phyloP scores from a whole-genome alignment of 2,329 filamentous ascomycete genomes.

The Dothistroma pini region DNA sequence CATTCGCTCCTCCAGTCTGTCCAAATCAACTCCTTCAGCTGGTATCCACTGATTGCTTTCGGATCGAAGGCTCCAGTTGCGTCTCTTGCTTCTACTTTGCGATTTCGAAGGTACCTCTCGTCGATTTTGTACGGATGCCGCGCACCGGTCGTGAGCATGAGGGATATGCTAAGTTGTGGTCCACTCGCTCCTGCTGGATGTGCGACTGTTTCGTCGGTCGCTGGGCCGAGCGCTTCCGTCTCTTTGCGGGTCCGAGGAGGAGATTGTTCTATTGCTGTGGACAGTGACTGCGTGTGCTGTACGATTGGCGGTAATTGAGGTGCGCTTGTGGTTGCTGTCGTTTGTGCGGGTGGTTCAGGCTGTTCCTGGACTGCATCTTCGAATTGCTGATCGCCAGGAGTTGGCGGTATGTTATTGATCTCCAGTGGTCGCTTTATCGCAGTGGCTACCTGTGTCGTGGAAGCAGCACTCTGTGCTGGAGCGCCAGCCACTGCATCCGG shows the following conservation, averaged over 20 bases:
- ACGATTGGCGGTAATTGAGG: not conserved
- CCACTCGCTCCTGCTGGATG: conserved; percentile 35
- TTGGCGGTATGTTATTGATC: conserved; percentile 1
- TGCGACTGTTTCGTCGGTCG: conserved; percentile 43
- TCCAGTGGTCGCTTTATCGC: conserved; percentile 1
- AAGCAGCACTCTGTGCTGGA: conserved; percentile 1
- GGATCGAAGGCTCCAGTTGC: conserved; percentile 65
- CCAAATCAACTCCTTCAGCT: conserved; percentile 88
- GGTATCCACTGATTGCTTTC: conserved; percentile 88
- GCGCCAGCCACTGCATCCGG: conserved; percentile 21
- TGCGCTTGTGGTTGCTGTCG: not conserved
- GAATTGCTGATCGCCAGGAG: conserved; percentile 6
- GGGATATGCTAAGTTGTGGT: conserved; percentile 65
- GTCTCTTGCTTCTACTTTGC: conserved; percentile 73
- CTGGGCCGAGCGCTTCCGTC: conserved; percentile 47
- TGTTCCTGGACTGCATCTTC: conserved; percentile 7
- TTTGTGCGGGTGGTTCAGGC: not conserved
- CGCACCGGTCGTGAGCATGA: conserved; percentile 71
- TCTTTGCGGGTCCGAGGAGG: conserved; percentile 36
- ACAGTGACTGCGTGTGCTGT: conserved; percentile 5
- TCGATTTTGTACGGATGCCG: conserved; percentile 89
- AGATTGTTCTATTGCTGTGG: conserved; percentile 9
- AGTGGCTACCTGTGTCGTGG: not conserved
- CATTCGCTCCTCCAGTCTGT: conserved; percentile 85
- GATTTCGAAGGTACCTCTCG: conserved; percentile 76